Evolutionary conservation across 2,329 filamentous ascomycete species (phyloP).

Genomic region (Aphanocladium album): DNA sequence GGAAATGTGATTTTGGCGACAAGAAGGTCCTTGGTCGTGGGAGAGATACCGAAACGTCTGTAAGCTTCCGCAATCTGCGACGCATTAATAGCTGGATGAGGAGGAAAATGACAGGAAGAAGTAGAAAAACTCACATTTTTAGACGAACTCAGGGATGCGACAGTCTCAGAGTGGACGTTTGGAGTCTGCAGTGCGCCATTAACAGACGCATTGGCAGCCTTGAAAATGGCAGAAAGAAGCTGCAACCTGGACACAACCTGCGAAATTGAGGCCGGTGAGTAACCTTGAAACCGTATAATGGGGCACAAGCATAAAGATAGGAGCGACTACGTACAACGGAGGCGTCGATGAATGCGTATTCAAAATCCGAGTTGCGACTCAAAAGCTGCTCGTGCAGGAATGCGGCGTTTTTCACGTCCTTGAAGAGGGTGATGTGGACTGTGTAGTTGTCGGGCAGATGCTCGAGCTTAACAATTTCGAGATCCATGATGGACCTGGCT

Average conservation of each 20-base stretch:
- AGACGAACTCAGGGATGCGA: conserved; percentile 72
- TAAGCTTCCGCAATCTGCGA: conserved; percentile 84
- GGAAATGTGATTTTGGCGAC: conserved; percentile 70
- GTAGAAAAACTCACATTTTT: conserved; percentile 59
- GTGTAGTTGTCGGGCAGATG: conserved; percentile 65
- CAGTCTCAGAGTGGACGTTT: conserved; percentile 86
- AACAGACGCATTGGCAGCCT: conserved; percentile 63
- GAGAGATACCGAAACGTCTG: conserved; percentile 75
- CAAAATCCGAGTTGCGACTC: conserved; percentile 76
- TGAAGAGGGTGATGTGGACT: conserved; percentile 72
- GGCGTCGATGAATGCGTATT: conserved; percentile 92
- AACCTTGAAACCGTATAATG: background rate
- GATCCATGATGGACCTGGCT: conserved; percentile 18
- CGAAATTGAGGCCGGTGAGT: background rate
- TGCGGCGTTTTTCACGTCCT: conserved; percentile 67
- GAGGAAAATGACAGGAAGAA: background rate
- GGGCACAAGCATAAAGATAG: too few relatives aligned
- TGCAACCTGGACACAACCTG: conserved; percentile 66
- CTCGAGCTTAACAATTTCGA: conserved; percentile 68
- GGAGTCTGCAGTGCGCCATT: conserved; percentile 65
- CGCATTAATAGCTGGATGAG: background rate
- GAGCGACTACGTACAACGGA: conserved; percentile 51
- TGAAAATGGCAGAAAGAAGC: conserved; percentile 69
- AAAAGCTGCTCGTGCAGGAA: conserved; percentile 80
- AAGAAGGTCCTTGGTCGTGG: conserved; percentile 66